Evolutionary conservation across 371 early-diverging fungal species (phyloP).

Genomic region (Rhizopus delemar): DNA sequence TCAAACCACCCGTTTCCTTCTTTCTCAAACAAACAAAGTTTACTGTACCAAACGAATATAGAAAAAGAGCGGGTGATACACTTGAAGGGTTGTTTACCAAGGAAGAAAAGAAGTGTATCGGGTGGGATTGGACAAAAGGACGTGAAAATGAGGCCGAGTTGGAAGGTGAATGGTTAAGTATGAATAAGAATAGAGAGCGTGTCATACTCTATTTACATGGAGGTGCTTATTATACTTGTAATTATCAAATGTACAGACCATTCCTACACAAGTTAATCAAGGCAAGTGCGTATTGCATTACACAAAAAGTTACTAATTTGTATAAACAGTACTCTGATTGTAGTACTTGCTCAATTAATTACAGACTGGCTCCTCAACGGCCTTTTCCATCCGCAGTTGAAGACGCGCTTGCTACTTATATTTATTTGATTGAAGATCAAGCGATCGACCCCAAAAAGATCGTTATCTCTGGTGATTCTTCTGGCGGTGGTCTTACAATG

Average conservation of each 20-base stretch:
- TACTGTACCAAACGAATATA: constrained; percentile 28
- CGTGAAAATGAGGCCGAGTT: constrained; percentile 23
- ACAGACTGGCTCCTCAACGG: constrained; percentile 80
- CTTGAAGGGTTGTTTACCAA: constrained; percentile 21
- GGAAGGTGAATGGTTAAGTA: constrained; percentile 44
- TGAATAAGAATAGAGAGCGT: constrained; percentile 23
- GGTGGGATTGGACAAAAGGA: constrained; percentile 46
- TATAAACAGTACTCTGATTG: constrained; percentile 27
- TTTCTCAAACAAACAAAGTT: constrained; percentile 24
- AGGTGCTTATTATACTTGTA: constrained; percentile 66
- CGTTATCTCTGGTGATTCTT: constrained; percentile 80
- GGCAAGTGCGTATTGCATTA: constrained; percentile 20
- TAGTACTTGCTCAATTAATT: constrained; percentile 60
- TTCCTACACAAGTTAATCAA: constrained; percentile 44
- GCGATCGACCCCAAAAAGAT: constrained; percentile 65
- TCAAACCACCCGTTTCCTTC: constrained; percentile 33
- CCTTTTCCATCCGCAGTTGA: constrained; percentile 84
- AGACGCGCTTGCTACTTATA: constrained; percentile 77
- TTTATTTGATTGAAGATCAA: constrained; percentile 62
- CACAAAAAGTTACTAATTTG: background rate
- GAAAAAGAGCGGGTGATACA: constrained; percentile 31
- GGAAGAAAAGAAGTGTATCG: constrained; percentile 30
- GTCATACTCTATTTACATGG: constrained; percentile 67
- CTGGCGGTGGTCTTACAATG: constrained; percentile 68
- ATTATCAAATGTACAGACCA: constrained; percentile 49